Percentiles rank a stretch among this genome's conserved stretches.
Conservation (phyloP, 2,329 filamentous ascomycete genomes). For the Dothistroma septosporum region DNA sequence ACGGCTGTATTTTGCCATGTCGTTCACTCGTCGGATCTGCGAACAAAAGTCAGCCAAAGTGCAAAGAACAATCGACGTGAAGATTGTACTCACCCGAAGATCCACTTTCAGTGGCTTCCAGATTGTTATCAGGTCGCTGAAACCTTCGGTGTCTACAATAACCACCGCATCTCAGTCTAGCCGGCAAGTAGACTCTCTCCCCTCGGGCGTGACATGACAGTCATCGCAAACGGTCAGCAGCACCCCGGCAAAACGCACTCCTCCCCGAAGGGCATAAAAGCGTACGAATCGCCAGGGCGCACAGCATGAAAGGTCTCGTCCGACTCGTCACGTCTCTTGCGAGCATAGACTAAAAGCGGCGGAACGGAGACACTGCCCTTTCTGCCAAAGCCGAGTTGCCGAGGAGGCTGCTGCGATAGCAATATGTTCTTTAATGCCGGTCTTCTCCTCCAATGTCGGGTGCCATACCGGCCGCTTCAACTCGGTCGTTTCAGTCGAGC, state of each 20-base stretch:
- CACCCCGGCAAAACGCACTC: not conserved
- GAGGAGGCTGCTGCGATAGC: not conserved
- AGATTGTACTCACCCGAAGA: not conserved
- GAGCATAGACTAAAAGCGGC: no score
- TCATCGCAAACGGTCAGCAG: not conserved
- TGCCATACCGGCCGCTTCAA: not conserved
- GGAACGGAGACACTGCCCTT: not conserved
- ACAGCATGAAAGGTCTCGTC: not conserved
- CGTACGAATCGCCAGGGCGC: not conserved
- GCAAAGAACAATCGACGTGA: not conserved
- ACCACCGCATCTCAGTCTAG: not conserved
- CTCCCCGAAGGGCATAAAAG: not conserved
- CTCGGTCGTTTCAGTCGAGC: not conserved
- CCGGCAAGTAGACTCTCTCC: not conserved
- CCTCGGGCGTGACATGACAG: not conserved
- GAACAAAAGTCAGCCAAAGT: not conserved
- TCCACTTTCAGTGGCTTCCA: not conserved
- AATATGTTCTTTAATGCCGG: not conserved
- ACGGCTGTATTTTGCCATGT: not conserved
- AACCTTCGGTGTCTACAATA: not conserved
- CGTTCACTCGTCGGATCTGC: not conserved
- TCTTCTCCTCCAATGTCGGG: not conserved
- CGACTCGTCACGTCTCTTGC: not conserved
- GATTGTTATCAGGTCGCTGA: not conserved
- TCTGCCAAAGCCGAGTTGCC: not conserved